A percentile compares a stretch with the other conserved stretches of the same genome.
phyloP scores from a whole-genome alignment of 768 basidiomycete genomes.

The Chalciporus pseudorubinellus region DNA sequence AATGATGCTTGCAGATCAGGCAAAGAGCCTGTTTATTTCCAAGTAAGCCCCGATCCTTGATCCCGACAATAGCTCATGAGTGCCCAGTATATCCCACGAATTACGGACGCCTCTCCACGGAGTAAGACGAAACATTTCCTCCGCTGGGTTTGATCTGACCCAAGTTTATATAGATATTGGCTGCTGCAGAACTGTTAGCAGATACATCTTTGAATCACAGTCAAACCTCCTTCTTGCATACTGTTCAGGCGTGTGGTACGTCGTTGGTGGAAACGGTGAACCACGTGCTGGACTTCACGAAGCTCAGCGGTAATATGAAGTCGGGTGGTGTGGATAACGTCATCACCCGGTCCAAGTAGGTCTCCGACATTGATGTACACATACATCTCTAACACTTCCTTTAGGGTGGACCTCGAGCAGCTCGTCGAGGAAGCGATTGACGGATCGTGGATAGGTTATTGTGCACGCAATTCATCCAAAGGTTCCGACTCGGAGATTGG shows the following conservation, averaged over 20 bases:
- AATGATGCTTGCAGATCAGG: slow-evolving; percentile 93
- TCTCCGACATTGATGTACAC: slow-evolving; percentile 6
- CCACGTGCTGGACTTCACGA: slow-evolving; percentile 95
- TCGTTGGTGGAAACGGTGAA: slow-evolving; percentile 95
- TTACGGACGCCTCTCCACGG: slow-evolving; percentile 90
- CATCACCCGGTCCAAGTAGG: slow-evolving; percentile 65
- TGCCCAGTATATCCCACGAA: slow-evolving; percentile 80
- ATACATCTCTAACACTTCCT: background rate
- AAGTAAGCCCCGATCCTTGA: slow-evolving; percentile 54
- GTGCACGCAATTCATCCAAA: slow-evolving; percentile 68
- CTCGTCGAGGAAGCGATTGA: slow-evolving; percentile 88
- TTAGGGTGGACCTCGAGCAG: slow-evolving; percentile 73
- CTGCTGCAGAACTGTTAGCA: slow-evolving; percentile 85
- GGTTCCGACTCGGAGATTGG: slow-evolving; percentile 90
- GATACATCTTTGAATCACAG: slow-evolving; percentile 81
- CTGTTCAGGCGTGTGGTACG: slow-evolving; percentile 93
- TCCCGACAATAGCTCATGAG: slow-evolving; percentile 8
- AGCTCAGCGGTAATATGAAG: slow-evolving; percentile 83
- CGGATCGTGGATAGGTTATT: slow-evolving; percentile 91
- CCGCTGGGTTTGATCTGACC: background rate
- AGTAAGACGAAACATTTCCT: slow-evolving; percentile 38
- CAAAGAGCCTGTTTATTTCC: slow-evolving; percentile 89
- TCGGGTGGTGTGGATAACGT: slow-evolving; percentile 75
- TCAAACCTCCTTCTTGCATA: slow-evolving; percentile 85
- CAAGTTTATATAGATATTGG: slow-evolving; percentile 59